Conservation (phyloP, 495 filamentous ascomycete species). For the Halenospora varia region DNA sequence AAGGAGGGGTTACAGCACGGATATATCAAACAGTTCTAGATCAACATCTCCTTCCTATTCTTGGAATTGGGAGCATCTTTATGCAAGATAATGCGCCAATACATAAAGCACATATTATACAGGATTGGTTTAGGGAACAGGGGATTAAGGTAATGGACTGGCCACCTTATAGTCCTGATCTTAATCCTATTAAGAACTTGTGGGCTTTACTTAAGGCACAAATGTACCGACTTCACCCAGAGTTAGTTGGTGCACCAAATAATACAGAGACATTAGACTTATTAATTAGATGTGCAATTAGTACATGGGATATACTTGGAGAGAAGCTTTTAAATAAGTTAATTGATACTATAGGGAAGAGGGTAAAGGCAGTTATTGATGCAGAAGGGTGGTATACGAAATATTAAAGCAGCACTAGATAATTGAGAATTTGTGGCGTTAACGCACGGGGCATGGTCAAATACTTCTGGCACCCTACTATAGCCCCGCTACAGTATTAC, state of each 20-base stretch:
- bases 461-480: too few relatives aligned
- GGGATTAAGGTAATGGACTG: conserved; percentile 1
- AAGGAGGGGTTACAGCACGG: conserved; percentile 4
- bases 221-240: conserved; percentile 1
- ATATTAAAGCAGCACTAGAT: too few relatives aligned
- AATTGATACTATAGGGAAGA: neutral
- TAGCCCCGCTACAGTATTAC: too few relatives aligned
- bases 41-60: conserved; percentile 1
- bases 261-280: neutral
- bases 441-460: too few relatives aligned
- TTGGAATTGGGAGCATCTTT: neutral
- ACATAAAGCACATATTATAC: neutral
- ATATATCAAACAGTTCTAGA: neutral
- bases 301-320: neutral
- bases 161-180: conserved; percentile 3
- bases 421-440: too few relatives aligned
- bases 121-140: neutral
- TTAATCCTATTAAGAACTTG: conserved; percentile 8
- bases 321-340: conserved; percentile 1
- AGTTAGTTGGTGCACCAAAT: neutral
- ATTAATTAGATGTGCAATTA: neutral
- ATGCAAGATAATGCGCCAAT: too few relatives aligned
- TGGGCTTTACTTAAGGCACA: conserved; percentile 1
- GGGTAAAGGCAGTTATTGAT: conserved; percentile 6
- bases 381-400: conserved; percentile 8